Evolutionary conservation across 176 grass and related monocot species (phyloP).

Genomic region (Otatea glauca): DNA sequence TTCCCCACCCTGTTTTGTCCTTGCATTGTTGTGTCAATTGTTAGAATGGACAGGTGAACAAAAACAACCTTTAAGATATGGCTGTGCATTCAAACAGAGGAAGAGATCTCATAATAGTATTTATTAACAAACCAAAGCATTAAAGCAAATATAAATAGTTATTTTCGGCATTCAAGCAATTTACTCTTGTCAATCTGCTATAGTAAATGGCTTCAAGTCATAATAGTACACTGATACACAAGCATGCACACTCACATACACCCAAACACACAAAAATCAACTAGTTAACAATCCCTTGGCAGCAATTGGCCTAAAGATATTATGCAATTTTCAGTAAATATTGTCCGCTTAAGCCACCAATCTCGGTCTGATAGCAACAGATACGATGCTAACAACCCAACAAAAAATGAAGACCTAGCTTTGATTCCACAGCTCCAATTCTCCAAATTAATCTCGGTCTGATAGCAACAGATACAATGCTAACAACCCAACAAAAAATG

Average conservation of each 20-base stretch:
- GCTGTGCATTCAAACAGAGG: constrained; percentile 6
- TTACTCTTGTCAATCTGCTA: no score
- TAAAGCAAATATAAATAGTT: no score
- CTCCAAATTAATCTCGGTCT: no score
- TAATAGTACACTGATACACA: not conserved
- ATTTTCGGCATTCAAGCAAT: no score
- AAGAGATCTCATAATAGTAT: not conserved
- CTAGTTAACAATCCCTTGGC: constrained; percentile 30
- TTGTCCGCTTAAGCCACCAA: constrained; percentile 30
- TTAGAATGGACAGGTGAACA: not conserved
- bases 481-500: no score
- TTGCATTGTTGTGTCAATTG: not conserved
- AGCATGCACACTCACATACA: constrained; percentile 10
- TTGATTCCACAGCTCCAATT: constrained; percentile 43
- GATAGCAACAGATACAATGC: no score
- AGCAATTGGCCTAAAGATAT: constrained; percentile 12
- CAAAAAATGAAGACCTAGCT: constrained; percentile 22
- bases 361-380: constrained; percentile 27
- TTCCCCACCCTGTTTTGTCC: not conserved
- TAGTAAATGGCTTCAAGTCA: no score
- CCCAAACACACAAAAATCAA: constrained; percentile 10
- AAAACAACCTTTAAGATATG: not conserved
- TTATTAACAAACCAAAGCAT: no score
- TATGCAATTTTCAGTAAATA: constrained; percentile 20
- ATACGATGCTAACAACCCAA: constrained; percentile 39